Base-by-base conservation (phyloP, 2,329 filamentous ascomycete genomes). In the Fusarium paranaense region DNA sequence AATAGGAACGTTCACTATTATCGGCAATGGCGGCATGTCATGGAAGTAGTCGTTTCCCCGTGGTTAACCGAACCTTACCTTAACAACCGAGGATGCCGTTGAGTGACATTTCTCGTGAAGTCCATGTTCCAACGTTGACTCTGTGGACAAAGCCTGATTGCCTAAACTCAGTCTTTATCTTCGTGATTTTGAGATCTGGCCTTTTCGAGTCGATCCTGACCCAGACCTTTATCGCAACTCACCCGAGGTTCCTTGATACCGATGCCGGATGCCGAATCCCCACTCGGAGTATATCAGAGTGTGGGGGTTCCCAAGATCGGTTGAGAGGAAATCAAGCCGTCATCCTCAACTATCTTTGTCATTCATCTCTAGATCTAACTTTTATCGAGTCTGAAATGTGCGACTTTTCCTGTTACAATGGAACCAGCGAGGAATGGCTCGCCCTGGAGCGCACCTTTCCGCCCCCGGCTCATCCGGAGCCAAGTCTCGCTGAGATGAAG, bases 341-440 rank as follows among this genome's bases (percentile, higher is more conserved):
- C 20, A 58, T 38, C 27, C 2, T 18, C 56, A 58, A 6, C 18
- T 40, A 40, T 30, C 16, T 16, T 3, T 6, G 16, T 58, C 33
- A 27, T 58, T 25, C 22, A 25, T 40, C 35, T 9, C 22, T n/a
- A 8, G 10, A 33, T 38, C 54, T 1, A 30, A 13, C 20, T 8
- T 2, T 2, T 8, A 6, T 18, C 20, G 1, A 18, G 0, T 11
- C 2, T 25, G 5, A 32, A 78, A 78, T 78, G 77, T 76, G 70
- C 22, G 77, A 79, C 38, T 78, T 78, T n/a, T 81, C 85, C 0
- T 65, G 78, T 66, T 87, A 86, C 66, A 83, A 82, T 25, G 79
- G 78, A 2, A 80, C 82, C 7, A 85, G 82, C 64, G 78, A 81
- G 4, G 86, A 87, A 76, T 88, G 86, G 87, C 69, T 83, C 3